Conservation (phyloP, 129 eudicot genomes). For the Solidago caesia region DNA sequence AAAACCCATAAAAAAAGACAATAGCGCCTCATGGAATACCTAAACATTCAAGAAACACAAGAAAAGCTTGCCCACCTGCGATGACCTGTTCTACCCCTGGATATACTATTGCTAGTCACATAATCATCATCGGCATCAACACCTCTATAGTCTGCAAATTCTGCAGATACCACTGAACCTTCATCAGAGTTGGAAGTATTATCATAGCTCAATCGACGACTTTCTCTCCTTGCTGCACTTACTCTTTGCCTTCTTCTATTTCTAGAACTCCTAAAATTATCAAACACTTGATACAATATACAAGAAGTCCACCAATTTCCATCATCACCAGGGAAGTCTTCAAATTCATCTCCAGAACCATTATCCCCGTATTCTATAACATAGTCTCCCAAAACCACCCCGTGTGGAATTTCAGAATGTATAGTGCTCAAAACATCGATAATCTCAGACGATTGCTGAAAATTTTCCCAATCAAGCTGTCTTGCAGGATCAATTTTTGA, state of each 20-base stretch:
- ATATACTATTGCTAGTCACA: conserved; percentile 43
- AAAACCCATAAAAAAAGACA: not conserved
- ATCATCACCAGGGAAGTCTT: conserved; percentile 73
- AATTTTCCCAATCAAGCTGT: conserved; percentile 93
- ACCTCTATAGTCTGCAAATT: conserved; percentile 56
- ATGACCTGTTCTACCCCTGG: conserved; percentile 61
- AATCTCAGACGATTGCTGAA: conserved; percentile 89
- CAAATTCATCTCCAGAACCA: conserved; percentile 80
- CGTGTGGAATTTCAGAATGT: conserved; percentile 93
- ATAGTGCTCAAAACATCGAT: conserved; percentile 89
- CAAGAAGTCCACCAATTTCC: conserved; percentile 99
- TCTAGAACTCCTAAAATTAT: conserved; percentile 71
- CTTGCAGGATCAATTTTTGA: conserved; percentile 88
- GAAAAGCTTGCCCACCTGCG: conserved; percentile 53
- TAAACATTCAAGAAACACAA: conserved; percentile 4
- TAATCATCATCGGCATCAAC: conserved; percentile 60
- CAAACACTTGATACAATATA: conserved; percentile 83
- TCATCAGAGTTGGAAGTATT: conserved; percentile 81
- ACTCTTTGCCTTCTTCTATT: conserved; percentile 81
- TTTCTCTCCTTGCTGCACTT: conserved; percentile 63
- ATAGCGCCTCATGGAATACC: not conserved
- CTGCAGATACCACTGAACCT: conserved; percentile 78
- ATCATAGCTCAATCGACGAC: conserved; percentile 58
- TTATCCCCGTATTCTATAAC: conserved; percentile 91
- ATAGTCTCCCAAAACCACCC: conserved; percentile 93